These are phyloP conservation scores for Penicillium subrubescens DNA, from an alignment of 495 filamentous ascomycete species.

Conservation along the genomic window DNA sequence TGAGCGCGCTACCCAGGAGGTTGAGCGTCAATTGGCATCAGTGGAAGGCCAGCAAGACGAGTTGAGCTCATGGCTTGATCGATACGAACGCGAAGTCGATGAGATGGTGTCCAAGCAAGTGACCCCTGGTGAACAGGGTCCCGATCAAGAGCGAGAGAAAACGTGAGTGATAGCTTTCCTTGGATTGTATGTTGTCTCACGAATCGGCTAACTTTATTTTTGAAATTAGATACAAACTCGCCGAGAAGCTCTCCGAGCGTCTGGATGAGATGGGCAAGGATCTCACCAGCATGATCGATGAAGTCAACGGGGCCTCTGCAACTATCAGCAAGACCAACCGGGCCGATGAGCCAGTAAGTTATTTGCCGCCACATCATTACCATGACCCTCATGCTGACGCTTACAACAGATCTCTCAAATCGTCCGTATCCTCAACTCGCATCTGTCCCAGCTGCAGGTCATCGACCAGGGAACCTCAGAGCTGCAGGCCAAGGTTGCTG, in stretches of 20 bases:
- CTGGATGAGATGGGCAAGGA: conserved; percentile 91
- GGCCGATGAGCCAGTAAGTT: conserved; percentile 86
- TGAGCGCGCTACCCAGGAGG: conserved; percentile 83
- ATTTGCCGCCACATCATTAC: background rate
- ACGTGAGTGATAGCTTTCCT: conserved; percentile 54
- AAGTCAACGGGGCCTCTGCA: conserved; percentile 86
- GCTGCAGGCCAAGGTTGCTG: conserved; percentile 74
- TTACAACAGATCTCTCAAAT: conserved; percentile 78
- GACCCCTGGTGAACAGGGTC: conserved; percentile 71
- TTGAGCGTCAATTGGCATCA: conserved; percentile 82
- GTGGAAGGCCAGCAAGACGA: conserved; percentile 94
- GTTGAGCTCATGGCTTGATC: conserved; percentile 77
- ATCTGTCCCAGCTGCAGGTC: conserved; percentile 83
- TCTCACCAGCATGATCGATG: conserved; percentile 91
- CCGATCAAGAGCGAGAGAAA: conserved; percentile 91
- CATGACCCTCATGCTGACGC: conserved; percentile 8
- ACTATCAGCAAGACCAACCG: conserved; percentile 85
- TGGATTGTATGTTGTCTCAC: background rate
- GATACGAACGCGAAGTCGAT: conserved; percentile 88
- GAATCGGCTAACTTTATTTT: background rate
- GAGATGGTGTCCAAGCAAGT: conserved; percentile 76
- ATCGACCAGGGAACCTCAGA: conserved; percentile 85
- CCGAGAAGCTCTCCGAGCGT: conserved; percentile 84
- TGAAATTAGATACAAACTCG: conserved; percentile 68
- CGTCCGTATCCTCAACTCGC: conserved; percentile 88